phyloP scores from a whole-genome alignment of 257 asterid species.

The Jaltomata sinuosa region DNA sequence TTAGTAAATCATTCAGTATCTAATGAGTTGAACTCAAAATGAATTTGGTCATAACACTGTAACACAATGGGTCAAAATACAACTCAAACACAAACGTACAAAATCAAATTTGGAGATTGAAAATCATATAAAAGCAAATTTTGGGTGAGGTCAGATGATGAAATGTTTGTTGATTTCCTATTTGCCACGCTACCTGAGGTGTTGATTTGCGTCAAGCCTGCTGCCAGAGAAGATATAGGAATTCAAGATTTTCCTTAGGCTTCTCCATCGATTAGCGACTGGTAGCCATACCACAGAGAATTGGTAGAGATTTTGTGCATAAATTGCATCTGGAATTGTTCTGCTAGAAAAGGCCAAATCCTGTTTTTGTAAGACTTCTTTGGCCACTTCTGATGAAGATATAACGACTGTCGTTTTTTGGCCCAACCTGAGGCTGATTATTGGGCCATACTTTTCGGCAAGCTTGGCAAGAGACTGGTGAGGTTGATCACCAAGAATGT shows the following conservation, averaged over 20 bases:
- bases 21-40: too few relatives aligned
- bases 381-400: background rate
- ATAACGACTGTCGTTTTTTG: background rate
- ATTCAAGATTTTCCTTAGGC: conserved; percentile 54
- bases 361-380: conserved; percentile 5
- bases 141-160: too few relatives aligned
- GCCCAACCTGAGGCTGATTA: background rate
- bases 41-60: too few relatives aligned
- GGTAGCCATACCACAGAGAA: conserved; percentile 67
- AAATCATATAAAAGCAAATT: too few relatives aligned
- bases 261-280: conserved; percentile 44
- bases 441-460: conserved; percentile 14
- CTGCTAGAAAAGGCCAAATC: conserved; percentile 11
- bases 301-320: conserved; percentile 44
- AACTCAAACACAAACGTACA: too few relatives aligned
- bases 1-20: background rate
- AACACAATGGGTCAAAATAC: background rate
- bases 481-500: conserved; percentile 4
- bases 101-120: too few relatives aligned
- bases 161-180: too few relatives aligned
- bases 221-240: conserved; percentile 45
- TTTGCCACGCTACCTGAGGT: conserved; percentile 17
- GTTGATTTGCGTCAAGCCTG: conserved; percentile 56
- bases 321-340: conserved; percentile 23
- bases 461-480: conserved; percentile 14